A percentile compares a stretch with the other conserved stretches of the same genome.
Conservation (phyloP, 2,329 filamentous ascomycete genomes). For the Didymella glomerata region DNA sequence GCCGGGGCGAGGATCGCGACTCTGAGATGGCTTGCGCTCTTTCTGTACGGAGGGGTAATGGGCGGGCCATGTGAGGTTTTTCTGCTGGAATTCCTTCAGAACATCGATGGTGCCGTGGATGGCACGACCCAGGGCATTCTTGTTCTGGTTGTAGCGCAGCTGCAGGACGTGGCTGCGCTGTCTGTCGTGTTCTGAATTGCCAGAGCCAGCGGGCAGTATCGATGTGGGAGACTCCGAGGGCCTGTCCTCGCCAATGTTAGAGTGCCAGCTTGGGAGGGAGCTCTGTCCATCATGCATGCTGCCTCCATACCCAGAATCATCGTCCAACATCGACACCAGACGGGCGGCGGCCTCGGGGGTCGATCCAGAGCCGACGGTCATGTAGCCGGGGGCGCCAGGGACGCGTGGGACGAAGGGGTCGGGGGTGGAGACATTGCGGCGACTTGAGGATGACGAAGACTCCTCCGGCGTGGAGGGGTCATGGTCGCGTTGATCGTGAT, state of each 20-base stretch:
- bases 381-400: slow-evolving; percentile 69
- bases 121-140: slow-evolving; percentile 82
- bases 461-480: slow-evolving; percentile 34
- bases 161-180: slow-evolving; percentile 85
- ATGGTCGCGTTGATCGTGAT: slow-evolving; percentile 37
- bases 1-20: slow-evolving; percentile 66
- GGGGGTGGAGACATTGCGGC: slow-evolving; percentile 36
- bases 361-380: slow-evolving; percentile 86
- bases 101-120: slow-evolving; percentile 88
- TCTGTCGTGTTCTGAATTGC: slow-evolving; percentile 67
- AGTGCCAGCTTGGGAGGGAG: slow-evolving; percentile 61
- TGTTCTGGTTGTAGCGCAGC: slow-evolving; percentile 93
- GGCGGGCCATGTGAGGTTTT: slow-evolving; percentile 91
- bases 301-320: slow-evolving; percentile 91
- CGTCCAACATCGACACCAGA: slow-evolving; percentile 81
- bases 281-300: slow-evolving; percentile 74
- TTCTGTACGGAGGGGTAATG: slow-evolving; percentile 86
- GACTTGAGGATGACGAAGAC: slow-evolving; percentile 34
- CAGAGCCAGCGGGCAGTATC: slow-evolving; percentile 58
- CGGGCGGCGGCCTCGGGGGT: slow-evolving; percentile 82
- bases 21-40: slow-evolving; percentile 52
- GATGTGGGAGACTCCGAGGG: slow-evolving; percentile 66
- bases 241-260: slow-evolving; percentile 64
- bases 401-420: slow-evolving; percentile 37
- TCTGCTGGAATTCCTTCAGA: slow-evolving; percentile 82